A percentile compares a stretch with the other conserved stretches of the same genome.
phyloP scores from a whole-genome alignment of 2,329 filamentous ascomycete species.

The Ophiocordyceps camponoti-saundersi region DNA sequence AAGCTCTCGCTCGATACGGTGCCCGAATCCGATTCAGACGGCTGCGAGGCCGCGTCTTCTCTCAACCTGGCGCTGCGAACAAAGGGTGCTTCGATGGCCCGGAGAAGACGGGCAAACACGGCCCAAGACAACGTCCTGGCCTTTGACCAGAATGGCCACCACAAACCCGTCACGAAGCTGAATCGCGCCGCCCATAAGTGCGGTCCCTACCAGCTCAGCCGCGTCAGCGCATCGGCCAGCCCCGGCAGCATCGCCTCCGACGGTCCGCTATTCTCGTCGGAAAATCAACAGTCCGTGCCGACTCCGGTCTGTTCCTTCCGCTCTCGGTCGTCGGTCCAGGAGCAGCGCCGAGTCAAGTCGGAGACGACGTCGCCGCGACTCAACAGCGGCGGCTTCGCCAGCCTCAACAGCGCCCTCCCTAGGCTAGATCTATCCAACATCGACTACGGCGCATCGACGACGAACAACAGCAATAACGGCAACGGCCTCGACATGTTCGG shows the following conservation, averaged over 20 bases:
- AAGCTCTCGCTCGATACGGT: constrained; percentile 43
- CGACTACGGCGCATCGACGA: constrained; percentile 29
- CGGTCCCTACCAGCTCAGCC: constrained; percentile 42
- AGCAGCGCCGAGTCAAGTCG: constrained; percentile 39
- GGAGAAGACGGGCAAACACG: constrained; percentile 42
- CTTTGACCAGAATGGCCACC: constrained; percentile 47
- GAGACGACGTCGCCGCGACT: constrained; percentile 44
- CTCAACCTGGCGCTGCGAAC: constrained; percentile 12
- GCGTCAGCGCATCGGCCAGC: constrained; percentile 40
- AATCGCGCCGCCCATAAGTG: constrained; percentile 43
- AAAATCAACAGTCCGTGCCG: constrained; percentile 6
- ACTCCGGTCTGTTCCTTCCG: background rate
- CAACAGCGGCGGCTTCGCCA: constrained; percentile 30
- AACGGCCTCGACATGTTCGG: constrained; percentile 34
- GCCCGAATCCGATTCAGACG: constrained; percentile 44
- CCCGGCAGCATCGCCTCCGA: constrained; percentile 27
- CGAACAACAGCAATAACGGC: constrained; percentile 21
- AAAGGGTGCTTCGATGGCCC: constrained; percentile 20
- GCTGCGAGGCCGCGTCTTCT: constrained; percentile 18
- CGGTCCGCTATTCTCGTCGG: constrained; percentile 20
- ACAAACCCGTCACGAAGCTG: constrained; percentile 45
- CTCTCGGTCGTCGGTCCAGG: constrained; percentile 12
- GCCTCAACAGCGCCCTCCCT: constrained; percentile 33
- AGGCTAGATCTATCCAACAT: constrained; percentile 42
- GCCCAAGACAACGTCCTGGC: constrained; percentile 40